A percentile compares a stretch with the other conserved stretches of the same genome.
phyloP scores from a whole-genome alignment of 495 filamentous ascomycete species.

The Penicillium atrosanguineum region DNA sequence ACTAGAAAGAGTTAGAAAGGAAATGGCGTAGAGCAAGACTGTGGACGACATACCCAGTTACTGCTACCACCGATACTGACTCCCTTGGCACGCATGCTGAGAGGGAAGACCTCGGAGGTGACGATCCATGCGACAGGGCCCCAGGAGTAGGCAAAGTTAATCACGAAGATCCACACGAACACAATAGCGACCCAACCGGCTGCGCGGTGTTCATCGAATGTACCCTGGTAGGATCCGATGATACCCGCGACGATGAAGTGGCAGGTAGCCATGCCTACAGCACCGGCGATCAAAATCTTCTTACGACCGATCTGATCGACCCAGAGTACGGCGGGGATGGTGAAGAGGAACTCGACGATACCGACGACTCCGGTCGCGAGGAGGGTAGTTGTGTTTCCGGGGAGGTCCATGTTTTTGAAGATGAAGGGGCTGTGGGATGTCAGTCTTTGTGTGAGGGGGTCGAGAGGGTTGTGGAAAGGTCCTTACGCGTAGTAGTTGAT shows the following conservation, averaged over 20 bases:
- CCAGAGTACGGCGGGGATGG: slow-evolving; percentile 65
- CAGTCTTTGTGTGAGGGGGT: slow-evolving; percentile 3
- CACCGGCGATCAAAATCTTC: slow-evolving; percentile 72
- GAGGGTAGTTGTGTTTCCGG: slow-evolving; percentile 56
- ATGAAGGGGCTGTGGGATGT: slow-evolving; percentile 31
- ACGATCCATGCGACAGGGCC: slow-evolving; percentile 47
- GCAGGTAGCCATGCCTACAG: slow-evolving; percentile 66
- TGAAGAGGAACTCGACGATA: slow-evolving; percentile 72
- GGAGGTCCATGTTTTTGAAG: slow-evolving; percentile 33
- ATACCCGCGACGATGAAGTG: slow-evolving; percentile 48
- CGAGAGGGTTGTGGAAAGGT: not conserved
- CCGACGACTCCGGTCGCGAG: slow-evolving; percentile 75
- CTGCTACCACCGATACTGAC: slow-evolving; percentile 41
- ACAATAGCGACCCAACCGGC: slow-evolving; percentile 44
- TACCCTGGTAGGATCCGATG: slow-evolving; percentile 33
- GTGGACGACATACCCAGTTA: slow-evolving; percentile 40
- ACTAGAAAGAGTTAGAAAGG: slow-evolving; percentile 26
- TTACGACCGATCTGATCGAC: slow-evolving; percentile 73
- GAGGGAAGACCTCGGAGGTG: slow-evolving; percentile 44
- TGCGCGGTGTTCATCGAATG: slow-evolving; percentile 24
- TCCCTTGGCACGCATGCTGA: slow-evolving; percentile 45
- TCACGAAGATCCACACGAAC: slow-evolving; percentile 45
- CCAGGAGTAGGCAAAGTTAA: slow-evolving; percentile 47
- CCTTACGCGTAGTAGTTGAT: slow-evolving; percentile 32
- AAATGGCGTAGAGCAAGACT: too few relatives aligned